phyloP scores from a whole-genome alignment of 108 stramenopile species.

The Pseudonitzschia delicatissima region DNA sequence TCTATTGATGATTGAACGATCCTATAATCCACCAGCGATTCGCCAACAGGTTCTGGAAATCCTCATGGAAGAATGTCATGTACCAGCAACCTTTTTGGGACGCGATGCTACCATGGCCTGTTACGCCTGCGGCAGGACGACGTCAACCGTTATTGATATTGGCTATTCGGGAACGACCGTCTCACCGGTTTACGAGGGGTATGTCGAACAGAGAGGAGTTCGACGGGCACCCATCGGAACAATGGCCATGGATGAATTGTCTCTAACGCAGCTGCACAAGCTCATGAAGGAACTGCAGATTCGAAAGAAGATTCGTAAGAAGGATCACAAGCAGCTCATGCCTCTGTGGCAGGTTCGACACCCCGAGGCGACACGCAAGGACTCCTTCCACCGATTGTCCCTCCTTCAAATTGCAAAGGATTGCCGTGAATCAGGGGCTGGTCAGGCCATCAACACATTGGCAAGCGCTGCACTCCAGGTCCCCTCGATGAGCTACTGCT shows the following conservation, averaged over 20 bases:
- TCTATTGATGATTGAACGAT: constrained; percentile 66
- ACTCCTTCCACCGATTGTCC: constrained; percentile 56
- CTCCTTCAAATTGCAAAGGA: constrained; percentile 61
- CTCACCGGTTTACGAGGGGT: constrained; percentile 85
- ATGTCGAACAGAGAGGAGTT: constrained; percentile 75
- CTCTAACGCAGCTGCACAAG: constrained; percentile 44
- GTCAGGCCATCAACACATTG: constrained; percentile 61
- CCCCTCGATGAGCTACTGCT: constrained; percentile 48
- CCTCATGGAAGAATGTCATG: constrained; percentile 65
- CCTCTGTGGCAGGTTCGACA: constrained; percentile 72
- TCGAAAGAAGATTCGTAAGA: constrained; percentile 6
- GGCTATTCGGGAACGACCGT: constrained; percentile 75
- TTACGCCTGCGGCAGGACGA: constrained; percentile 82
- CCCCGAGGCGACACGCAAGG: constrained; percentile 26
- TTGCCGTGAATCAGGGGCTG: constrained; percentile 68
- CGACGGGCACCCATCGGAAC: constrained; percentile 55
- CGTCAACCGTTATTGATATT: constrained; percentile 80
- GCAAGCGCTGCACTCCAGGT: constrained; percentile 48
- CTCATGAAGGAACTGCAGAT: constrained; percentile 27
- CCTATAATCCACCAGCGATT: constrained; percentile 78
- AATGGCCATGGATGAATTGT: constrained; percentile 55
- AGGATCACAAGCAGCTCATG: constrained; percentile 37
- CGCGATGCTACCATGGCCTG: constrained; percentile 80
- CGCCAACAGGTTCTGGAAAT: constrained; percentile 74
- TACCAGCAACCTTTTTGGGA: constrained; percentile 89